Percentiles rank a stretch among this genome's conserved stretches.
These are phyloP conservation scores for Pulveroboletus sp. DNA, from an alignment of 768 basidiomycete species.

Conservation along the genomic window DNA sequence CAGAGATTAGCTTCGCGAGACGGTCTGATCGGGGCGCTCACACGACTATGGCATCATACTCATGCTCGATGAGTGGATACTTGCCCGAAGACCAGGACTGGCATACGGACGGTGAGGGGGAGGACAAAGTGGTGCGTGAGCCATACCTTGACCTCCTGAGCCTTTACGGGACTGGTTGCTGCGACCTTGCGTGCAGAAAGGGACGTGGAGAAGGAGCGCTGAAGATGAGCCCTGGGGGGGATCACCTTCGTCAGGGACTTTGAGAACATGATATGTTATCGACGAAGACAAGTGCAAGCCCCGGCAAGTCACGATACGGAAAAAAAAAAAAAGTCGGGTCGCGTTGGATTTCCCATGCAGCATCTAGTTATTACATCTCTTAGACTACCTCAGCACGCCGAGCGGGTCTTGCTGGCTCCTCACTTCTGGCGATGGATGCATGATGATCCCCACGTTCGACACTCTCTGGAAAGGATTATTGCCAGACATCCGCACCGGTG, in stretches of 20 bases:
- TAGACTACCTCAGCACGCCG: constrained; percentile 21
- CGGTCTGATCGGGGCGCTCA: constrained; percentile 42
- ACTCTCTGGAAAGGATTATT: constrained; percentile 30
- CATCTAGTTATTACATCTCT: constrained; percentile 5
- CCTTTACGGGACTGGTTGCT: constrained; percentile 70
- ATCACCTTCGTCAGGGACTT: constrained; percentile 45
- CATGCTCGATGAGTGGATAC: constrained; percentile 97
- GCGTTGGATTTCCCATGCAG: constrained; percentile 20
- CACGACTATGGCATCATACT: constrained; percentile 99
- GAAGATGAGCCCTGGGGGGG: constrained; percentile 40
- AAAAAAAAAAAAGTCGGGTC: constrained; percentile 7
- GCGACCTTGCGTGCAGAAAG: constrained; percentile 55
- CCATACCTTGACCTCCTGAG: constrained; percentile 73
- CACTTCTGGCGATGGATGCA: constrained; percentile 6
- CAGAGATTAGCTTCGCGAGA: constrained; percentile 9
- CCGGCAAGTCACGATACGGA: constrained; percentile 15
- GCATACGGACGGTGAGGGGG: constrained; percentile 7
- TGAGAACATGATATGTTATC: constrained; percentile 50
- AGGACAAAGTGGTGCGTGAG: constrained; percentile 7
- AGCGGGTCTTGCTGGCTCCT: constrained; percentile 26
- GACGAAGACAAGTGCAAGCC: constrained; percentile 2
- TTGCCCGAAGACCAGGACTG: constrained; percentile 80
- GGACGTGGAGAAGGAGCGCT: constrained; percentile 64
- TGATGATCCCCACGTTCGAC: constrained; percentile 5
- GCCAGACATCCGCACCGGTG: constrained; percentile 22